Evolutionary conservation across 371 early-diverging fungal genomes (phyloP), one percentile per base, ranked within the genome.

Genomic region (Dichotomocladium elegans): DNA sequence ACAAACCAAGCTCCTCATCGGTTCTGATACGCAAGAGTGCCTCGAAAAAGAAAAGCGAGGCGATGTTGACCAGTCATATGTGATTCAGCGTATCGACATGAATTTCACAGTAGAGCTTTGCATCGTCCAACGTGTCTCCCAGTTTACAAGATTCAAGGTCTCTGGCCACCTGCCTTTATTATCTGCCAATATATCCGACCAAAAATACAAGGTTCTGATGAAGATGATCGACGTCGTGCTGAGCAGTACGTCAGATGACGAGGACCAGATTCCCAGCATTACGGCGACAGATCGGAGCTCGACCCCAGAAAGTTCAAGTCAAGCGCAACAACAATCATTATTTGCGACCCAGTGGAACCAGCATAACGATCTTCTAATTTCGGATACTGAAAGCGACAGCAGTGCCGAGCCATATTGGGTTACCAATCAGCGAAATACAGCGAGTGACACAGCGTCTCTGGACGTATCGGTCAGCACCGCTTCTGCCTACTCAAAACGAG

Each of bases 171-270:
- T 94, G 29, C 91, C 93, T 0, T 57, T 85, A 7, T 54, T 93
- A 12, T 84, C 91, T 34, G 63, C 93, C 41, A 90, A 85, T 56
- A 63, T 94, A 21, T 91, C 93, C 0, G 89, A 93, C 52, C 74
- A 76, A 46, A 93, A 93, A 63, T 92, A 93, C 81, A 86, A 83
- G 55, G 78, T 80, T 4, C 60, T 91, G 31, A 92, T 91, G 92
- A 67, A 61, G 7, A 80, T 89, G 34, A 65, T 91, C 24, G 91
- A 92, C 50, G 63, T 82, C 8, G 45, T 71, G 15, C 66, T 82
- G 7, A 79, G 80, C 15, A 64, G 69, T 52, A 61, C 57, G 31
- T 44, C 68, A 4, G 66, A 66, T 11, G 52, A 66, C 9, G 58
- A 66, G 8, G 56, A 52, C 2, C 30, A 58, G 1, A 14, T 41